Evolutionary conservation across 768 basidiomycete genomes (phyloP).

Genomic region (Tricholoma sp.): DNA sequence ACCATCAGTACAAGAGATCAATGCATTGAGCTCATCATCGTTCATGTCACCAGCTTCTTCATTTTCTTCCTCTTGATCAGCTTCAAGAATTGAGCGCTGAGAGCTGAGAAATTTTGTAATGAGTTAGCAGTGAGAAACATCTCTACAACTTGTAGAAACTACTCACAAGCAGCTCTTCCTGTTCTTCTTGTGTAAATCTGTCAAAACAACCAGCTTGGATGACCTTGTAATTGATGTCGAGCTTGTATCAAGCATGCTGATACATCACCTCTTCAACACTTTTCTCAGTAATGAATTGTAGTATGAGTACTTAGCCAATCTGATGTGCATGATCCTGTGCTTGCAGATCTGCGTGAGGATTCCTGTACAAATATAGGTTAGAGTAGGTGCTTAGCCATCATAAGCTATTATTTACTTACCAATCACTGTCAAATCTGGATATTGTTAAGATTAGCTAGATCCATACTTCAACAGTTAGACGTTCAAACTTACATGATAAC

Average conservation of each 20-base stretch:
- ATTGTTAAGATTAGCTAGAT: not conserved
- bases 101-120: not conserved
- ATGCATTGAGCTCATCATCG: constrained; percentile 90
- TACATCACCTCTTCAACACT: constrained; percentile 99
- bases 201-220: constrained; percentile 99
- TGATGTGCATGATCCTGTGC: constrained; percentile 99
- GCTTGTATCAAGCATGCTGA: constrained; percentile 89
- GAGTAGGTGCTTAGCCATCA: not conserved
- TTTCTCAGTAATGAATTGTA: constrained; percentile 96
- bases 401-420: constrained; percentile 28
- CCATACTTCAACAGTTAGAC: not conserved
- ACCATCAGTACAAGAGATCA: constrained; percentile 83
- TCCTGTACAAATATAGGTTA: constrained; percentile 42
- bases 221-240: constrained; percentile 98
- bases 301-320: constrained; percentile 97
- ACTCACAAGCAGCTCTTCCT: constrained; percentile 88
- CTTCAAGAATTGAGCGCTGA: constrained; percentile 88
- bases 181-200: constrained; percentile 96
- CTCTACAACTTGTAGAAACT: constrained; percentile 3
- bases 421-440: constrained; percentile 73
- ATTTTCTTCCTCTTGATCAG: constrained; percentile 85
- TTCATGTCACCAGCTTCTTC: constrained; percentile 92
- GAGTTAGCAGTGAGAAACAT: constrained; percentile 6
- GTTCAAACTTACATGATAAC: constrained; percentile 75
- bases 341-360: constrained; percentile 98